Evolutionary conservation across 2,329 filamentous ascomycete genomes (phyloP), one percentile per base, ranked within the genome.

Genomic region (Cladorrhinum sp.): DNA sequence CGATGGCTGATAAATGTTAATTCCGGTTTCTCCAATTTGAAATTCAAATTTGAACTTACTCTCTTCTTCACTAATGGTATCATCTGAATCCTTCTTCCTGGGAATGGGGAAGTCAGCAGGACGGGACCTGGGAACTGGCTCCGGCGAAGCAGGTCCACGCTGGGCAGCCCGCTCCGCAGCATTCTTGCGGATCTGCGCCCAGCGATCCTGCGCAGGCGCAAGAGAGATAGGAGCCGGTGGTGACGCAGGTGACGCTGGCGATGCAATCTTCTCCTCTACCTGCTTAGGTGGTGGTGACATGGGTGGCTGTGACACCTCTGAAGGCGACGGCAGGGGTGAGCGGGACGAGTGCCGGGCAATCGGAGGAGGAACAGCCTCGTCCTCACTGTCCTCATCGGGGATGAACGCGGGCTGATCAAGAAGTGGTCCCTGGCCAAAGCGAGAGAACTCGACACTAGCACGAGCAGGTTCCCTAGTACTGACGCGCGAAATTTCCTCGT

Each of bases 101-200:
- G 78, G 84, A 7, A 22, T 22, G 18, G 41, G 41, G 41, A 45
- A 45, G 41, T 45, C 41, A 22, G 41, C 41, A 45, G 41, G 41
- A 18, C 41, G 18, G 67, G 85, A 56, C 24, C 53, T 49, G 68
- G 85, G 79, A 49, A 78, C 83, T 50, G 80, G 52, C 23, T 22
- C 89, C 5, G 64, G 36, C 27, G 57, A 57, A 18, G 41, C 56
- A 57, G 84, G 86, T 49, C 85, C 79, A 63, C 86, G 82, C 57
- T 81, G 82, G 6, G 85, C 80, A 36, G 90, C 90, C 62, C 92
- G 85, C 63, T 95, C 89, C 2, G 92, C 92, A 10, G 95, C 95
- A 69, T 97, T 97, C 81, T 93, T 93, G 66, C 93, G 86, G 67
- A 98, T 97, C 75, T 96, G 92, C 0, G 93, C 93, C 95, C 95